Evolutionary conservation across 176 grass and related monocot species (phyloP).

Genomic region (Paspalum notatum): DNA sequence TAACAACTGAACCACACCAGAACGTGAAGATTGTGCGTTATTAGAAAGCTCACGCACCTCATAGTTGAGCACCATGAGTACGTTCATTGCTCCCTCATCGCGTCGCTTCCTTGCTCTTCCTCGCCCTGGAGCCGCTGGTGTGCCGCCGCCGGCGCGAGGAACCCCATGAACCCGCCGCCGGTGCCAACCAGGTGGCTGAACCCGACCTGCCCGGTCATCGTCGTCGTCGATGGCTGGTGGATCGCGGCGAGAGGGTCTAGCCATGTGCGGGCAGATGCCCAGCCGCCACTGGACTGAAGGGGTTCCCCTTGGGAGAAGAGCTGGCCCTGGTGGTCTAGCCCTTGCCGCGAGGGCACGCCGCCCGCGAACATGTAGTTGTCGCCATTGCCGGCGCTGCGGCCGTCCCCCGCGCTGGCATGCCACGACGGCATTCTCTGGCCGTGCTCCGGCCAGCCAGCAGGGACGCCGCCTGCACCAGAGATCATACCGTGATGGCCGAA

Average conservation of each 20-base stretch:
- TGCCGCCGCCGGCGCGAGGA: constrained; percentile 61
- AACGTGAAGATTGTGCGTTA: constrained; percentile 30
- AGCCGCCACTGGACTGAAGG: constrained; percentile 96
- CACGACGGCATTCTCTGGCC: constrained; percentile 67
- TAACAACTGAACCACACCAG: constrained; percentile 43
- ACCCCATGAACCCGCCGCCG: constrained; percentile 72
- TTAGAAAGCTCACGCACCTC: constrained; percentile 42
- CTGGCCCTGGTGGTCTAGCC: constrained; percentile 62
- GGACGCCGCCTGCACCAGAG: constrained; percentile 53
- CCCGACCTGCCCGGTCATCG: constrained; percentile 56
- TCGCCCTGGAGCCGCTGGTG: constrained; percentile 73
- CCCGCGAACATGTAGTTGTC: constrained; percentile 54
- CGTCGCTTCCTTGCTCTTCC: constrained; percentile 62
- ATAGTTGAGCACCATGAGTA: background rate
- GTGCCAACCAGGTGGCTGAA: constrained; percentile 62
- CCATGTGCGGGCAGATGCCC: constrained; percentile 67
- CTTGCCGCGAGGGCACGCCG: constrained; percentile 47
- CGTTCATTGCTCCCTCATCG: constrained; percentile 45
- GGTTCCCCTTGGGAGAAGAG: constrained; percentile 87
- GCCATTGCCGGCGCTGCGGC: constrained; percentile 40
- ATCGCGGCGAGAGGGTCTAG: constrained; percentile 67
- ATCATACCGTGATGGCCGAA: constrained; percentile 71
- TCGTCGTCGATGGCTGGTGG: constrained; percentile 55
- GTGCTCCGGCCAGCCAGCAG: constrained; percentile 54
- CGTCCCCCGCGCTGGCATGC: constrained; percentile 56